Percentiles rank a stretch among this genome's conserved stretches.
Conservation (phyloP, 176 grass and related monocot genomes). For the Musa itinerans region DNA sequence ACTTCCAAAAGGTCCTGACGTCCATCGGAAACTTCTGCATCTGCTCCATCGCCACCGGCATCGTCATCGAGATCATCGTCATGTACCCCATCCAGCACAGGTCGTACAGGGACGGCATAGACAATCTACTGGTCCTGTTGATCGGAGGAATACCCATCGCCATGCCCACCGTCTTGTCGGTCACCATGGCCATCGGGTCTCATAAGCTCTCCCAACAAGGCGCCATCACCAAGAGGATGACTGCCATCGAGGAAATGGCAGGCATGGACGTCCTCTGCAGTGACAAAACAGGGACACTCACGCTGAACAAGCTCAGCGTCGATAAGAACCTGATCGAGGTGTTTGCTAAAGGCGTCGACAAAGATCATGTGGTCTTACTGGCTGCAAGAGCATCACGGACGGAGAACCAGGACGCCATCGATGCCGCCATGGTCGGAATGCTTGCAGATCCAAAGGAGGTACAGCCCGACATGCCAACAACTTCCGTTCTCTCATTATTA, state of each 20-base stretch:
- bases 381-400: not conserved
- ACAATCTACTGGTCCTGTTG: slow-evolving; percentile 15
- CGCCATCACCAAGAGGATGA: slow-evolving; percentile 2
- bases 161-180: not conserved
- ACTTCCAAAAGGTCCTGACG: slow-evolving; percentile 93
- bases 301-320: slow-evolving; percentile 6
- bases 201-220: not conserved
- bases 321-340: not conserved
- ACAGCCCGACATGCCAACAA: not conserved
- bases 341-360: not conserved
- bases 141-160: not conserved
- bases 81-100: slow-evolving; percentile 95
- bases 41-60: slow-evolving; percentile 78
- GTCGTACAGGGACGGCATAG: slow-evolving; percentile 51
- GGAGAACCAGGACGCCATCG: slow-evolving; percentile 1
- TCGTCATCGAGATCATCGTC: slow-evolving; percentile 82
- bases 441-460: slow-evolving; percentile 1
- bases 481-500: no score
- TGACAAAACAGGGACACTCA: not conserved
- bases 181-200: not conserved
- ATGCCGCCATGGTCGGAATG: slow-evolving; percentile 4
- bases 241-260: slow-evolving; percentile 1
- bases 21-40: slow-evolving; percentile 97
- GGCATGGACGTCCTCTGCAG: slow-evolving; percentile 4
- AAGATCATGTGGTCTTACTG: not conserved